phyloP scores from a whole-genome alignment of 345 rosid genomes.

The Arabidopsis suecica region DNA sequence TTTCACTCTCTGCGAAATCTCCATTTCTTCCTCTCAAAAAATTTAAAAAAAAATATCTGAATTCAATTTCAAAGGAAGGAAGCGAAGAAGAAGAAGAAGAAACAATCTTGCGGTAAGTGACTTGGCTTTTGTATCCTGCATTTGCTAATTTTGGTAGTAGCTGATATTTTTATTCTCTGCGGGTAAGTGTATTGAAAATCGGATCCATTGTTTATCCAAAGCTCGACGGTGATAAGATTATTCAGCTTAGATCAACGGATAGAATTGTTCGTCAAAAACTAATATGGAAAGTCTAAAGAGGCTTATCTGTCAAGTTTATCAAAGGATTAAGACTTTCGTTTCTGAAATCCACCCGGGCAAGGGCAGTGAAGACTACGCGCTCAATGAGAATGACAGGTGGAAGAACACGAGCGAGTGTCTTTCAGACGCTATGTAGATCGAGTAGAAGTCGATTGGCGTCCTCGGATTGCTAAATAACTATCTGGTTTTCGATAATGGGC shows the following conservation, averaged over 20 bases:
- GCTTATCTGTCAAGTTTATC: conserved; percentile 32
- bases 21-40: conserved; percentile 26
- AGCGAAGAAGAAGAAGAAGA: conserved; percentile 17
- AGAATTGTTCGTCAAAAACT: not conserved
- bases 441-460: not conserved
- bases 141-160: conserved; percentile 2
- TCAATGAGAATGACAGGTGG: not conserved
- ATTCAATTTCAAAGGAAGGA: not conserved
- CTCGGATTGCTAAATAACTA: conserved; percentile 38
- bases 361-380: conserved; percentile 16
- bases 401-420: not conserved
- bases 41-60: not conserved
- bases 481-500: conserved; percentile 15
- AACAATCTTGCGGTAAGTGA: conserved; percentile 2
- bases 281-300: conserved; percentile 9
- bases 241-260: conserved; percentile 22
- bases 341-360: not conserved
- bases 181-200: not conserved
- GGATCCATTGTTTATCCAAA: conserved; percentile 1
- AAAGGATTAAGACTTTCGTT: not conserved
- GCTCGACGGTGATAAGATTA: conserved; percentile 29
- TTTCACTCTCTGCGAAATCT: conserved; percentile 42
- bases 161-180: conserved; percentile 6
- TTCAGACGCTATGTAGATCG: conserved; percentile 16
- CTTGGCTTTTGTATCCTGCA: not conserved